Evolutionary conservation across 768 basidiomycete genomes (phyloP).

Genomic region (Asterophora lycoperdoides): DNA sequence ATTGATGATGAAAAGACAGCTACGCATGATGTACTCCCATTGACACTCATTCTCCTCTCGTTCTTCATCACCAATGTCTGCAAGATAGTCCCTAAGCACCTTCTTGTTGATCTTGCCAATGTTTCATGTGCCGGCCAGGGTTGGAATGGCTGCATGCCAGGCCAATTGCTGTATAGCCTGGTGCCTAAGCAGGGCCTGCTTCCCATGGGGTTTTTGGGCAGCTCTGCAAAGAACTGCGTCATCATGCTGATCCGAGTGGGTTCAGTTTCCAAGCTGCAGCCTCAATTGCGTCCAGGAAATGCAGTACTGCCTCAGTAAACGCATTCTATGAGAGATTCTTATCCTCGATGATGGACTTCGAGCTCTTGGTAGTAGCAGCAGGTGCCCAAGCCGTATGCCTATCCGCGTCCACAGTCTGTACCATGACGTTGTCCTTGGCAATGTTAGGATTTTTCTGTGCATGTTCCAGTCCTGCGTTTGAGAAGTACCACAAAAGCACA

Average conservation of each 20-base stretch:
- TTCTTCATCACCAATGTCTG: background rate
- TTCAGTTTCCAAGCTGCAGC: constrained; percentile 7
- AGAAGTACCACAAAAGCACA: constrained; percentile 14
- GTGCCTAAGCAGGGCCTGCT: constrained; percentile 13
- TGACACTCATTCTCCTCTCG: background rate
- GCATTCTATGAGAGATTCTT: constrained; percentile 12
- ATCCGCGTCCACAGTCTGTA: background rate
- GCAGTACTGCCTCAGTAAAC: constrained; percentile 7
- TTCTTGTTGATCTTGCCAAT: constrained; percentile 6
- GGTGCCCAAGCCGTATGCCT: constrained; percentile 3
- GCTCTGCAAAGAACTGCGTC: constrained; percentile 10
- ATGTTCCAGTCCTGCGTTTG: constrained; percentile 10
- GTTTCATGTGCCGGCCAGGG: constrained; percentile 1
- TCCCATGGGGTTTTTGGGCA: constrained; percentile 6
- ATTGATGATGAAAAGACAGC: too few species aligned
- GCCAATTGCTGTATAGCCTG: constrained; percentile 11
- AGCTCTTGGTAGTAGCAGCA: constrained; percentile 1
- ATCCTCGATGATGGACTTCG: constrained; percentile 1
- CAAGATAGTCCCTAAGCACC: background rate
- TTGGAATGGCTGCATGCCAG: constrained; percentile 9
- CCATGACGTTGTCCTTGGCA: constrained; percentile 5
- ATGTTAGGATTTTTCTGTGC: background rate
- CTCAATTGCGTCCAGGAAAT: constrained; percentile 9
- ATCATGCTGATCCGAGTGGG: constrained; percentile 12
- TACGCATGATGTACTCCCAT: background rate